Conservation (phyloP, 2,329 filamentous ascomycete species). For the Xylariaceae sp. region DNA sequence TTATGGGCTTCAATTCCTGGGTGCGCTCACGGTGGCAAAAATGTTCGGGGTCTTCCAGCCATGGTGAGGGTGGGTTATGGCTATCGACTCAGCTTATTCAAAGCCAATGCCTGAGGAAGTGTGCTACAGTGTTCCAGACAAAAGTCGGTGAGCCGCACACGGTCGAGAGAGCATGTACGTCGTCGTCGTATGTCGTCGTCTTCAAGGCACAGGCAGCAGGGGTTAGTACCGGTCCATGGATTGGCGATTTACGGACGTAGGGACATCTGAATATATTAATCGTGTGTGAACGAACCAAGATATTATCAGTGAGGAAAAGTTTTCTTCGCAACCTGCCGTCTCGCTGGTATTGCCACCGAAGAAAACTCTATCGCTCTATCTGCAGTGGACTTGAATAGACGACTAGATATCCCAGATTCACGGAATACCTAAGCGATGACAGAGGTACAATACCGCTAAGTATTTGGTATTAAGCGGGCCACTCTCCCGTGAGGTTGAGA, state of each 20-base stretch:
- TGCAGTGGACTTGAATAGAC: too few species aligned
- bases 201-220: not conserved
- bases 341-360: too few species aligned
- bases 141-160: constrained; percentile 30
- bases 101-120: not conserved
- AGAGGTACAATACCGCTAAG: too few species aligned
- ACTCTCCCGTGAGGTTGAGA: too few species aligned
- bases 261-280: too few species aligned
- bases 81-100: constrained; percentile 13
- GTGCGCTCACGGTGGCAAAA: constrained; percentile 18
- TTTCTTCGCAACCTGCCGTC: too few species aligned
- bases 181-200: not conserved
- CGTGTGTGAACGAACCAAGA: too few species aligned
- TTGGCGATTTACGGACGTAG: not conserved
- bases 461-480: too few species aligned
- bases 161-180: not conserved
- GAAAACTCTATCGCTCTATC: too few species aligned
- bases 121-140: constrained; percentile 13
- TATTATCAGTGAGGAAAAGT: too few species aligned
- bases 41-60: constrained; percentile 1
- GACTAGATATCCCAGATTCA: too few species aligned
- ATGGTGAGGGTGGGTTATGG: constrained; percentile 19
- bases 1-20: not conserved
- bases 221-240: not conserved
- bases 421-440: too few species aligned